Evolutionary conservation across 83 land plant species (phyloP).

Genomic region (Diphasiastrum complanatum): DNA sequence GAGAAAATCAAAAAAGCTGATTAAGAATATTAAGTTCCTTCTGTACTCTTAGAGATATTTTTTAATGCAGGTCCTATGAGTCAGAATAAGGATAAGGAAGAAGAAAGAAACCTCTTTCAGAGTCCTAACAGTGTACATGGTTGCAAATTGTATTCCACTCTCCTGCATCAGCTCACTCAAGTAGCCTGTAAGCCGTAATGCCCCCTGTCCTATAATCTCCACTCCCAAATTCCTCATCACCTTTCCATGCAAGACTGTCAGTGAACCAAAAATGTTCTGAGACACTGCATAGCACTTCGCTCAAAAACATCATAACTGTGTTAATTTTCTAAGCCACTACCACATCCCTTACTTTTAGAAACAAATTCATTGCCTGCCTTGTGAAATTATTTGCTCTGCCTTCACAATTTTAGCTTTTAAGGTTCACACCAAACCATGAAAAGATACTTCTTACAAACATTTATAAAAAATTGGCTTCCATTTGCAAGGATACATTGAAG

Average conservation of each 20-base stretch:
- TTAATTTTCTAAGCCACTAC: too few relatives aligned
- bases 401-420: too few relatives aligned
- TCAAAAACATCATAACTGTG: too few relatives aligned
- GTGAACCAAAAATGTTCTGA: background rate
- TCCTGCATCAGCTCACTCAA: constrained; percentile 71
- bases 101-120: constrained; percentile 61
- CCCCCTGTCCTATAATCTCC: constrained; percentile 76
- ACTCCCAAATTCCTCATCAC: constrained; percentile 77
- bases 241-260: constrained; percentile 67
- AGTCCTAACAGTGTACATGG: constrained; percentile 59
- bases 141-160: constrained; percentile 42
- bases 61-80: background rate
- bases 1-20: background rate
- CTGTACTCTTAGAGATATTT: background rate
- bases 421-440: too few relatives aligned
- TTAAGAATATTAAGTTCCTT: background rate
- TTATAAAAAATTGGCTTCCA: background rate
- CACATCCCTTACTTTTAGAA: too few relatives aligned
- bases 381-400: too few relatives aligned
- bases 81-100: background rate
- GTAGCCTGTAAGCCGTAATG: constrained; percentile 58
- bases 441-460: background rate
- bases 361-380: too few relatives aligned
- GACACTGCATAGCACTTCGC: too few relatives aligned
- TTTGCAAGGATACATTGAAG: background rate